Evolutionary conservation across 179 eudicot genomes (phyloP).

Genomic region (Amaranthus tricolor): DNA sequence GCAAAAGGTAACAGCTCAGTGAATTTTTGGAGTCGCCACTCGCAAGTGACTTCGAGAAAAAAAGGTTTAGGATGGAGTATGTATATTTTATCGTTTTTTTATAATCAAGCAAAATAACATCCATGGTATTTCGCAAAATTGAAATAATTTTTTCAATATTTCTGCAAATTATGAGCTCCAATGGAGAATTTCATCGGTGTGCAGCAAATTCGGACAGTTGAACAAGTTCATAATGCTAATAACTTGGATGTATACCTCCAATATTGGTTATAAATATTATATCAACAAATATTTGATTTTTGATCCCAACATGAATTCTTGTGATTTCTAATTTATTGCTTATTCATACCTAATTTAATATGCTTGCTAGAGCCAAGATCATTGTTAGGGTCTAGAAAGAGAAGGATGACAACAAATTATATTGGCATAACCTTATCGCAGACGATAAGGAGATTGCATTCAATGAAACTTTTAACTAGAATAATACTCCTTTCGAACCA

Average conservation of each 20-base stretch:
- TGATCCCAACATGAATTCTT: no score
- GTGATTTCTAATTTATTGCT: no score
- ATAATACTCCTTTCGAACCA: no score
- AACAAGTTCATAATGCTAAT: background rate
- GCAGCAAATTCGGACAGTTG: background rate
- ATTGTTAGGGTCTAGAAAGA: no score
- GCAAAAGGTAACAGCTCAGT: constrained; percentile 19
- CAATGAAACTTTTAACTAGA: no score
- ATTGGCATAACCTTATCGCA: no score
- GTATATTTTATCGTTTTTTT: background rate
- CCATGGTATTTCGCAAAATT: background rate
- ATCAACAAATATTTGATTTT: no score
- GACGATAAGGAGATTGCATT: no score
- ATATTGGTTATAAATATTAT: no score
- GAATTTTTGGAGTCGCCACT: background rate
- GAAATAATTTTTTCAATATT: background rate
- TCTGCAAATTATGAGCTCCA: background rate
- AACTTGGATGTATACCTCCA: background rate
- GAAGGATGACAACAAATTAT: no score
- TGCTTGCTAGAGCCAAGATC: no score
- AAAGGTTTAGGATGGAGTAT: background rate
- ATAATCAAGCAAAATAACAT: background rate
- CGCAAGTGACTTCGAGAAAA: background rate
- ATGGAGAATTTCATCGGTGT: background rate
- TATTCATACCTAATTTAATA: no score